phyloP scores from a whole-genome alignment of 148 eudicot genomes.

The Chenopodium suecicum region DNA sequence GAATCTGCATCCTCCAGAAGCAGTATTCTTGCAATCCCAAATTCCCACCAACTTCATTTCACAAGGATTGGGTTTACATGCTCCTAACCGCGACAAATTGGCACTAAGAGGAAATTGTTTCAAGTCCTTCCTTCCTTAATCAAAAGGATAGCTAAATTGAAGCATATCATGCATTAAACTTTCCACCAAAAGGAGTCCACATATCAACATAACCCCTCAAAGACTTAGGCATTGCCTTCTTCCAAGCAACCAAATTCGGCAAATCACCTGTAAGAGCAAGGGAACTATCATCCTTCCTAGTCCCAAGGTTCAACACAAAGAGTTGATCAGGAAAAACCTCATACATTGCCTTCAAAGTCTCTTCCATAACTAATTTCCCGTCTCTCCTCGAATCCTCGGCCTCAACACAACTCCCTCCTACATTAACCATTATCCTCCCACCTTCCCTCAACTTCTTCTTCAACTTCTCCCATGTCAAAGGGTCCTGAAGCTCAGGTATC shows the following conservation, averaged over 20 bases:
- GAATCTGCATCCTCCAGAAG: neutral
- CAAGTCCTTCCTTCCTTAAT: neutral
- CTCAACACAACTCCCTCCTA: constrained; percentile 91
- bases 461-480: constrained; percentile 62
- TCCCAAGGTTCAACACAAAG: constrained; percentile 59
- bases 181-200: constrained; percentile 50
- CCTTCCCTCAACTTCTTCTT: constrained; percentile 61
- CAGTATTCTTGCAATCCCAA: neutral
- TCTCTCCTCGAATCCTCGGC: constrained; percentile 67
- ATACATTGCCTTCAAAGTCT: constrained; percentile 64
- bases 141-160: neutral
- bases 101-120: neutral
- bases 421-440: constrained; percentile 91
- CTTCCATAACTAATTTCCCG: constrained; percentile 70
- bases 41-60: neutral
- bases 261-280: constrained; percentile 67
- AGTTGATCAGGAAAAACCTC: constrained; percentile 53
- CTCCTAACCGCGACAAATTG: neutral
- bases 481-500: constrained; percentile 71
- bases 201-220: constrained; percentile 64
- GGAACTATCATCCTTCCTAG: constrained; percentile 68
- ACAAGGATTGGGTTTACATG: neutral
- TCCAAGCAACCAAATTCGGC: constrained; percentile 55
- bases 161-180: constrained; percentile 10
- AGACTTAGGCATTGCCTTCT: constrained; percentile 49